Conservation (phyloP, 2,329 filamentous ascomycete genomes). For the Colletotrichum spaethianum region DNA sequence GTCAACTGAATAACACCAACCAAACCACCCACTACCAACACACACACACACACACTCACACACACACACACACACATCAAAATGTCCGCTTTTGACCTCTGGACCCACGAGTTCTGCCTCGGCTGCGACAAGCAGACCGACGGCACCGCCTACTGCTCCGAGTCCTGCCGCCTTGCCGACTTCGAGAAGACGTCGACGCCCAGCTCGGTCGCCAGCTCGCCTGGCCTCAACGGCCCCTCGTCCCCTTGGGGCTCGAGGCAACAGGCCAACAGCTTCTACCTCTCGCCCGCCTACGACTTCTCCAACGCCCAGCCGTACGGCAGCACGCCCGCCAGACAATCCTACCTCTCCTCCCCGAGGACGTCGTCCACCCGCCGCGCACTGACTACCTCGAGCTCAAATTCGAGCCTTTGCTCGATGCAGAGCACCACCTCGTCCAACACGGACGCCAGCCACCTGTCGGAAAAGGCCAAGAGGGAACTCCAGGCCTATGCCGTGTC, state of each 20-base stretch:
- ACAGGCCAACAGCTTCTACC: slow-evolving; percentile 69
- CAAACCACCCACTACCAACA: background rate
- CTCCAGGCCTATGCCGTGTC: slow-evolving; percentile 88
- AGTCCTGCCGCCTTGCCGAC: slow-evolving; percentile 90
- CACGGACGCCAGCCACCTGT: slow-evolving; percentile 71
- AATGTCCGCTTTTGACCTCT: slow-evolving; percentile 62
- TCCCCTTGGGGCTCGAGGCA: slow-evolving; percentile 62
- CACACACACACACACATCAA: slow-evolving; percentile 1
- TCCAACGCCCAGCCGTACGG: slow-evolving; percentile 72
- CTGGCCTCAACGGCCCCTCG: slow-evolving; percentile 64
- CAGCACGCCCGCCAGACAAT: slow-evolving; percentile 61
- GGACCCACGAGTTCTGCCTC: slow-evolving; percentile 94
- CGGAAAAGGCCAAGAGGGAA: slow-evolving; percentile 83
- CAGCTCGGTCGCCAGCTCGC: slow-evolving; percentile 72
- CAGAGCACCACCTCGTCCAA: slow-evolving; percentile 71
- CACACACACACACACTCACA: background rate
- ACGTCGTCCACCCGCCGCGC: slow-evolving; percentile 45
- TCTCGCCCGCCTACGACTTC: slow-evolving; percentile 84
- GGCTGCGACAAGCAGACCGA: slow-evolving; percentile 92
- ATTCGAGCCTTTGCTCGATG: slow-evolving; percentile 87
- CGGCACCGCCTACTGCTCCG: slow-evolving; percentile 89
- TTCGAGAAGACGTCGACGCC: slow-evolving; percentile 79
- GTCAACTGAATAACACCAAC: slow-evolving; percentile 22
- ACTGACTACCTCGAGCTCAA: slow-evolving; percentile 82
- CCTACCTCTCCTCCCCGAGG: slow-evolving; percentile 55